Evolutionary conservation across 2,329 filamentous ascomycete species (phyloP).

Genomic region (Rhynchosporium agropyri): DNA sequence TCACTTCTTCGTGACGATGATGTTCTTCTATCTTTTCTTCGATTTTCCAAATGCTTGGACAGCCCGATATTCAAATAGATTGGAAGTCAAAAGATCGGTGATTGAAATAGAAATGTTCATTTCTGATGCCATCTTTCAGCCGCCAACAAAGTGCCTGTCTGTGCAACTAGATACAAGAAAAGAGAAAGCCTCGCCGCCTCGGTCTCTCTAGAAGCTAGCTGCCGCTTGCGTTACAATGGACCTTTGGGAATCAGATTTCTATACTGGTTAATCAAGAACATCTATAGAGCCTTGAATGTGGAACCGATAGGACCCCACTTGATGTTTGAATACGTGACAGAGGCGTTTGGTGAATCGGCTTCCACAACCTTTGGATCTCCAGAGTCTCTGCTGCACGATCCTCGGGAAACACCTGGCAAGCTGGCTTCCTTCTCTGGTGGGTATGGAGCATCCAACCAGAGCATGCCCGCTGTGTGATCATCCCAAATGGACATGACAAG

Average conservation of each 20-base stretch:
- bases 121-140: neutral
- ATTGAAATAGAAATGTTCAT: conserved; percentile 1
- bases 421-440: conserved; percentile 51
- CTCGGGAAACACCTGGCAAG: conserved; percentile 54
- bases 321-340: conserved; percentile 45
- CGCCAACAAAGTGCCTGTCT: neutral
- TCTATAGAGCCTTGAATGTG: conserved; percentile 36
- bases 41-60: neutral
- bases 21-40: neutral
- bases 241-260: conserved; percentile 15
- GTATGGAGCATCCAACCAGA: conserved; percentile 73
- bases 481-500: conserved; percentile 65
- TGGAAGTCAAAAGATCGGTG: neutral
- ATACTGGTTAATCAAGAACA: conserved; percentile 32
- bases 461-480: conserved; percentile 66
- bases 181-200: conserved; percentile 22
- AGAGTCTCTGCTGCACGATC: conserved; percentile 55
- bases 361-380: conserved; percentile 56
- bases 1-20: too few relatives aligned
- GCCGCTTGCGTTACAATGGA: conserved; percentile 18
- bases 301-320: conserved; percentile 42
- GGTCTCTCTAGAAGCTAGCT: conserved; percentile 26
- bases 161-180: conserved; percentile 30
- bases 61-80: neutral
- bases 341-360: conserved; percentile 49